A percentile compares a stretch with the other conserved stretches of the same genome.
These are phyloP conservation scores for Capsicum chinense DNA, from an alignment of 257 asterid genomes.

Conservation along the genomic window DNA sequence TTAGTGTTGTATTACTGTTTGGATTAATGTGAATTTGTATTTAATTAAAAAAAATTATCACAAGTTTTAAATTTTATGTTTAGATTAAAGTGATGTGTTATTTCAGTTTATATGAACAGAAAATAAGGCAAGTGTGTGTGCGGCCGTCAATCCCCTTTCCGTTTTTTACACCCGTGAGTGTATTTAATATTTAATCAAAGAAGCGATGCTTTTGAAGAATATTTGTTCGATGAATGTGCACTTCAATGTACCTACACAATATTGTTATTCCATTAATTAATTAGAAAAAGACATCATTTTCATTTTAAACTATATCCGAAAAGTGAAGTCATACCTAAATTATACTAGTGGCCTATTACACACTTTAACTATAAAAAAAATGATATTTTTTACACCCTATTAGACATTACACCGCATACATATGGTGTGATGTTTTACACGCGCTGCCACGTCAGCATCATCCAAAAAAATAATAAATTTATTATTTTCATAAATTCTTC, in stretches of 20 bases:
- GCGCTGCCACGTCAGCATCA: no score
- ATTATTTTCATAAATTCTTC: no score
- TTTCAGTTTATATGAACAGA: no score
- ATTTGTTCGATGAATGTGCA: background rate
- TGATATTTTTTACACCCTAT: no score
- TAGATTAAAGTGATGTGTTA: background rate
- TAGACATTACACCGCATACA: no score
- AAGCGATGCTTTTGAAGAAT: background rate
- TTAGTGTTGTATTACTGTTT: background rate
- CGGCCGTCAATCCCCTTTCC: conserved; percentile 26
- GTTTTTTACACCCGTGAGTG: background rate
- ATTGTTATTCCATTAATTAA: background rate
- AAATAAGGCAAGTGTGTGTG: background rate
- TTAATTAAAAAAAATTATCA: background rate
- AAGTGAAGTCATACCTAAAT: no score
- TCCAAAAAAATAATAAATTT: no score
- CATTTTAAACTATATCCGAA: background rate
- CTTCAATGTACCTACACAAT: no score
- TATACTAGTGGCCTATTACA: no score
- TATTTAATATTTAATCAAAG: background rate
- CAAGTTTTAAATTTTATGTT: background rate
- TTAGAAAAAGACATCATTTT: no score
- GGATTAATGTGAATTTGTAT: background rate
- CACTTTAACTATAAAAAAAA: no score
- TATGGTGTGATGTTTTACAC: no score